Conservation (phyloP, 768 basidiomycete species). For the Tylopilus intermedius region DNA sequence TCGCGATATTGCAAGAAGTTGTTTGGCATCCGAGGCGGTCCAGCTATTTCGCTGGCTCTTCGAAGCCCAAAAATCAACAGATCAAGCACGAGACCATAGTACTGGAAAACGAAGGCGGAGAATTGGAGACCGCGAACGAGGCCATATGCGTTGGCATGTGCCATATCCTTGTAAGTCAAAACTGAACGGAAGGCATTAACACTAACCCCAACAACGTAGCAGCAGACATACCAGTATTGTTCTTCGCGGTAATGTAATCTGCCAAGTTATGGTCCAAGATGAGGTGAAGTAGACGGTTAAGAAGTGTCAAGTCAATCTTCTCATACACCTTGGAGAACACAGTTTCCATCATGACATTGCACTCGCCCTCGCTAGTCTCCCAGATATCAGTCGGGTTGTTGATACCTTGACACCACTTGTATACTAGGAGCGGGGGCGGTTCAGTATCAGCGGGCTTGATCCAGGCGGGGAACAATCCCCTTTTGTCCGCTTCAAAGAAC, state of each 20-base stretch:
- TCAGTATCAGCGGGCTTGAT: constrained; percentile 98
- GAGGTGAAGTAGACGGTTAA: constrained; percentile 91
- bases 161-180: constrained; percentile 96
- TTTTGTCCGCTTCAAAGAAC: constrained; percentile 98
- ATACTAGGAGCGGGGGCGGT: constrained; percentile 92
- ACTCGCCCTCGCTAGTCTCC: constrained; percentile 98
- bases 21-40: constrained; percentile 95
- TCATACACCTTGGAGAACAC: constrained; percentile 97
- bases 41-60: constrained; percentile 98
- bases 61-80: constrained; percentile 95
- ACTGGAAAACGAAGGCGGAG: constrained; percentile 99
- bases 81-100: constrained; percentile 93
- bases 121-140: constrained; percentile 97
- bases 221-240: constrained; percentile 66
- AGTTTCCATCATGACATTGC: constrained; percentile 98
- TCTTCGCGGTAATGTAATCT: constrained; percentile 98
- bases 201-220: background rate
- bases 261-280: constrained; percentile 99
- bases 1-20: constrained; percentile 98
- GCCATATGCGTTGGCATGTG: constrained; percentile 95
- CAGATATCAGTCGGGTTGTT: constrained; percentile 98
- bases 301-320: constrained; percentile 94
- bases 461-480: constrained; percentile 97
- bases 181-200: constrained; percentile 32
- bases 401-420: constrained; percentile 99